Conservation (phyloP, 257 asterid genomes). For the Cinchona pubescens region DNA sequence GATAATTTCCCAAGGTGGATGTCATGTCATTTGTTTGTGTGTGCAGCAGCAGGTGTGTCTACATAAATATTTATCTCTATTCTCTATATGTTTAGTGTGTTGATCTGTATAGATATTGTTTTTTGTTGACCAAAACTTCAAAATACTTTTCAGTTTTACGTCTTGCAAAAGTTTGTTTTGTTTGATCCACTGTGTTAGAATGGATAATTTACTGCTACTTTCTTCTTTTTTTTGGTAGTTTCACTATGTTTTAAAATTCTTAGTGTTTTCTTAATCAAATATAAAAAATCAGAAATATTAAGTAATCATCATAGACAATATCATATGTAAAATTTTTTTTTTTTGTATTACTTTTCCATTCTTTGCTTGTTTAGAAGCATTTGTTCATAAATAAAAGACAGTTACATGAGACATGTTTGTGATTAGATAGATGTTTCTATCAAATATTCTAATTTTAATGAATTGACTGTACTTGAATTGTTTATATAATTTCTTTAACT, state of each 20-base stretch:
- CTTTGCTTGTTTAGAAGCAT: not conserved
- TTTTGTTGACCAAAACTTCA: not conserved
- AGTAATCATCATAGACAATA: too few species aligned
- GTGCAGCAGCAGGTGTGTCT: not conserved
- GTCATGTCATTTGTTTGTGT: not conserved
- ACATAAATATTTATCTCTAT: too few species aligned
- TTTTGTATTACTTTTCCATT: not conserved
- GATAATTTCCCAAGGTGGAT: too few species aligned
- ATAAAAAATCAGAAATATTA: too few species aligned
- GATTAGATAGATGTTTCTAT: too few species aligned
- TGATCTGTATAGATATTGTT: not conserved
- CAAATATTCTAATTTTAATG: not conserved
- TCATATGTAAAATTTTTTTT: not conserved
- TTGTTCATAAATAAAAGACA: not conserved
- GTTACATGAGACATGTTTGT: not conserved
- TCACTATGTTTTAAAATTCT: not conserved
- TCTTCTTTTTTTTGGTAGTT: too few species aligned
- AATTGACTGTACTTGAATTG: not conserved
- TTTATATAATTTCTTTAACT: not conserved
- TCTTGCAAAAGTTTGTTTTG: too few species aligned
- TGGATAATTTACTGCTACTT: too few species aligned
- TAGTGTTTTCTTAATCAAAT: not conserved
- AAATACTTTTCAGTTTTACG: not conserved
- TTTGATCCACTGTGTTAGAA: too few species aligned
- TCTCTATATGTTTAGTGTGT: not conserved